Evolutionary conservation across 2,329 filamentous ascomycete genomes (phyloP), one percentile per base, ranked within the genome.

Genomic region (Botrytis squamosa): DNA sequence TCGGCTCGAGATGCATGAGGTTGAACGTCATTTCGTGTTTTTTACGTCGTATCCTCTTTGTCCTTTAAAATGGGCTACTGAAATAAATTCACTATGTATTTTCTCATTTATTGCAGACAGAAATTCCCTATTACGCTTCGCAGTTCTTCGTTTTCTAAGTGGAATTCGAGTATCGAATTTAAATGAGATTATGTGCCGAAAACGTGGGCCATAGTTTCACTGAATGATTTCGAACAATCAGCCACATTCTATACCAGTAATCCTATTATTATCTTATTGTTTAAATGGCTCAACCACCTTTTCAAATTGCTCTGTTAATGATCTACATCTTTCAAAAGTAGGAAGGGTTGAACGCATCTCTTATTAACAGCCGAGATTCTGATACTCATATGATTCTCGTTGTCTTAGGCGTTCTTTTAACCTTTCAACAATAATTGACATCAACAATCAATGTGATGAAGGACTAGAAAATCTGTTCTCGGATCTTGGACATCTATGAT

Each of bases 1-100:
- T 68, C 66, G 49, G 66, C 16, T 68, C 36, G 66, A 57, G 36
- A 33, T 57, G 49, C 49, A 57, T 68, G 49, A 12, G 29, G 29
- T 40, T 25, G 66, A 57, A 68, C 25, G 9, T 33, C 25, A 57
- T 68, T 52, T 1, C 36, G 46, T 55, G 14, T 42, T 65, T 55
- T 29, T 40, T 40, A 20, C 55, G 25, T 29, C 25, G 4, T 46
- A 29, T 68, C 25, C 33, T 68, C 16, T 68, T 55, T 55, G 25
- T 68, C 38, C 12, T 40, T 55, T 18, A 20, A 6, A 40, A 29
- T 1, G 18, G 29, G 55, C 29, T 8, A 25, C 22, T 9, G 10
- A 67, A 20, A n/a, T 20, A 66, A 66, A 66, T 9, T 40, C 10
- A 22, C 22, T 20, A n/a, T 5, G 7, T 38, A n/a, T 20, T n/a